Conservation (phyloP, 73 alveolate genomes). For the Paramecium bursaria region DNA sequence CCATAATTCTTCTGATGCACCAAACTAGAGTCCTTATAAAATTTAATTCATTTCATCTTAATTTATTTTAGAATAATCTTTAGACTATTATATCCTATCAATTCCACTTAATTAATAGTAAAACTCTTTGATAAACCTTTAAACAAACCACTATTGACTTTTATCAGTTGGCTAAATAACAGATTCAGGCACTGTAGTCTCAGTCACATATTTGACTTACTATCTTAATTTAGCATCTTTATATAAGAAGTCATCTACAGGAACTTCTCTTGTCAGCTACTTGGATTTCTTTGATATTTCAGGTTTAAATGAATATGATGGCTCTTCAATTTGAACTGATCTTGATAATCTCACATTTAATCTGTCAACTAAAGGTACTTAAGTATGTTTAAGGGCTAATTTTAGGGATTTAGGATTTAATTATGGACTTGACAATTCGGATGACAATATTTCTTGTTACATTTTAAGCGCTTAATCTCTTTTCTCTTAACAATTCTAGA, state of each 20-base stretch:
- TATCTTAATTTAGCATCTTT: constrained; percentile 53
- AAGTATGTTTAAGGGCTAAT: constrained; percentile 15
- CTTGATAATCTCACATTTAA: constrained; percentile 14
- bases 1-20: constrained; percentile 39
- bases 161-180: constrained; percentile 37
- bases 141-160: constrained; percentile 37
- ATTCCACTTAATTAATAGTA: constrained; percentile 36
- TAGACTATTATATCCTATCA: constrained; percentile 37
- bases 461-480: not conserved
- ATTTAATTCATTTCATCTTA: constrained; percentile 15
- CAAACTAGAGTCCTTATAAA: constrained; percentile 20
- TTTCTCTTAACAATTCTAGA: not conserved
- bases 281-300: constrained; percentile 43
- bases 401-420: constrained; percentile 26
- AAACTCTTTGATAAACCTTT: constrained; percentile 49
- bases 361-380: constrained; percentile 35
- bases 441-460: not conserved
- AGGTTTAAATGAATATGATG: constrained; percentile 29
- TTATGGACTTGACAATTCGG: constrained; percentile 14
- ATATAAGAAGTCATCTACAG: constrained; percentile 29
- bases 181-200: constrained; percentile 38
- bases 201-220: constrained; percentile 4
- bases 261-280: constrained; percentile 14
- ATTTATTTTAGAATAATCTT: constrained; percentile 40
- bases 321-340: not conserved